Evolutionary conservation across 2,329 filamentous ascomycete genomes (phyloP).

Genomic region (Cladosporium cucumerinum): DNA sequence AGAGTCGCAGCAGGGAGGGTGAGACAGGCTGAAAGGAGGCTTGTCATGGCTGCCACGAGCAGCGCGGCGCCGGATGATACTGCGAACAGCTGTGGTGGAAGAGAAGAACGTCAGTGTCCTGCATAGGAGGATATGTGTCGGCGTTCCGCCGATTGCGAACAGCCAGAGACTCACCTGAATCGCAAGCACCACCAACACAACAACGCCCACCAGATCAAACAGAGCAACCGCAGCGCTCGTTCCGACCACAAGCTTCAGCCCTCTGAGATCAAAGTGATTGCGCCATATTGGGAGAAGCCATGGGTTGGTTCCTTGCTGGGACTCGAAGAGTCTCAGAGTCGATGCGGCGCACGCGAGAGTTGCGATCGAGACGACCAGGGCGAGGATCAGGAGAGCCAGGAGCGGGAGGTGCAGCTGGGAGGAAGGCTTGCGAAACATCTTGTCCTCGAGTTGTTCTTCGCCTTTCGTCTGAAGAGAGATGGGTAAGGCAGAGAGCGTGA

Average conservation of each 20-base stretch:
- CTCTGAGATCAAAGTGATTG: conserved; percentile 45
- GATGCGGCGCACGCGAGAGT: conserved; percentile 44
- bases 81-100: conserved; percentile 12
- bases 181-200: conserved; percentile 25
- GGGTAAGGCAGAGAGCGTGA: background rate
- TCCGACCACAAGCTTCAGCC: conserved; percentile 42
- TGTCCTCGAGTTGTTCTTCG: background rate
- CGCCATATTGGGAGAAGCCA: conserved; percentile 51
- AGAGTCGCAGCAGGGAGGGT: conserved; percentile 42
- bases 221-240: conserved; percentile 38
- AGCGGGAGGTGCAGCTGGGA: conserved; percentile 25
- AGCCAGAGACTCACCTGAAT: background rate
- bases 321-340: conserved; percentile 43
- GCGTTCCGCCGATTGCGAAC: background rate
- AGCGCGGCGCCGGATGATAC: conserved; percentile 15
- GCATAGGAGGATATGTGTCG: too few species aligned
- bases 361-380: conserved; percentile 39
- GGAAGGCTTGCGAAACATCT: conserved; percentile 17
- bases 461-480: background rate
- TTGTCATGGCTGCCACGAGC: conserved; percentile 20
- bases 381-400: conserved; percentile 26
- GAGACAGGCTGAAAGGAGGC: conserved; percentile 37
- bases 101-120: background rate
- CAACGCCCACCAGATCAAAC: conserved; percentile 36
- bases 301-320: conserved; percentile 41